These are phyloP conservation scores for Pseudovirgaria hyperparasitica DNA, from an alignment of 2,329 filamentous ascomycete genomes.

Conservation along the genomic window DNA sequence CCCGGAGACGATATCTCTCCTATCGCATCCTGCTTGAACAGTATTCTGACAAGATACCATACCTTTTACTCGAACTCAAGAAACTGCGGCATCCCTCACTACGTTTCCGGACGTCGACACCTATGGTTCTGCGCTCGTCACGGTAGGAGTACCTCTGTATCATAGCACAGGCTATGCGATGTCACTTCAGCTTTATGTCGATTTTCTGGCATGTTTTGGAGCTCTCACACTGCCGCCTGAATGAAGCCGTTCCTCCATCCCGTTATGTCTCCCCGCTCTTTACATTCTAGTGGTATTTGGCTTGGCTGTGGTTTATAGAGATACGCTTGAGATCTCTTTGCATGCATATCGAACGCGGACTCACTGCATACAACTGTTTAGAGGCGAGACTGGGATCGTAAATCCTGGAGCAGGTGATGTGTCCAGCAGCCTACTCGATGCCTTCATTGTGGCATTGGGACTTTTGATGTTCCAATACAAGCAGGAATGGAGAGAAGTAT, in stretches of 20 bases:
- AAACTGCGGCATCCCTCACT: constrained; percentile 37
- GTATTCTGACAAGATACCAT: constrained; percentile 28
- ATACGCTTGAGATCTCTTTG: constrained; percentile 30
- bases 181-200: constrained; percentile 33
- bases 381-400: constrained; percentile 14
- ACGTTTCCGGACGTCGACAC: constrained; percentile 33
- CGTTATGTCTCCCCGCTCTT: constrained; percentile 43
- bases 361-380: constrained; percentile 42
- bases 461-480: constrained; percentile 50
- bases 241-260: constrained; percentile 45
- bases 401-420: constrained; percentile 45
- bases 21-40: not conserved
- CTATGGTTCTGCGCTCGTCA: constrained; percentile 34
- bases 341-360: constrained; percentile 38
- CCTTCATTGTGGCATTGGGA: constrained; percentile 45
- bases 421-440: constrained; percentile 42
- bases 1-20: constrained; percentile 4
- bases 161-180: constrained; percentile 40
- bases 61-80: constrained; percentile 33
- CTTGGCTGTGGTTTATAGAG: constrained; percentile 34
- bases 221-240: constrained; percentile 36
- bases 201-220: constrained; percentile 39
- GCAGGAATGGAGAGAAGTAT: constrained; percentile 40
- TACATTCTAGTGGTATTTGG: constrained; percentile 42
- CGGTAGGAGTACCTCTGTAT: constrained; percentile 43